Evolutionary conservation across 2,329 filamentous ascomycete genomes (phyloP).

Genomic region (Aspergillus sp.): DNA sequence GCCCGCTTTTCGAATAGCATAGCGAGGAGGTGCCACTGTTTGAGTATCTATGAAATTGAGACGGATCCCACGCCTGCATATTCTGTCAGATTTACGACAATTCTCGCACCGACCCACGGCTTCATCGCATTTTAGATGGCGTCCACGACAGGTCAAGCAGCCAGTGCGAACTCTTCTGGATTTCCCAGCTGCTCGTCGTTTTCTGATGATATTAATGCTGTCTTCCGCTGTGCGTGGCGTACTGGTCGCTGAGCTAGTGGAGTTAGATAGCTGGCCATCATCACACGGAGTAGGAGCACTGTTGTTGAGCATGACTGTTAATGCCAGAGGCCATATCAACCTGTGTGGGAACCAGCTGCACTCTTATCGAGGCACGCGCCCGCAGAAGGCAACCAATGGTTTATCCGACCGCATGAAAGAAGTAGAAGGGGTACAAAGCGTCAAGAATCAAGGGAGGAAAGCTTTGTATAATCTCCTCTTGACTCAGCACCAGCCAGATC

Average conservation of each 20-base stretch:
- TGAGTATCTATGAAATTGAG: constrained; percentile 88
- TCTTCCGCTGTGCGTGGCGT: constrained; percentile 6
- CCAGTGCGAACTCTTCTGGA: constrained; percentile 84
- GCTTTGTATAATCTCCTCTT: no score
- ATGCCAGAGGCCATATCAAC: constrained; percentile 4
- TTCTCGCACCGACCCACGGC: constrained; percentile 60
- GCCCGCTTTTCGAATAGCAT: constrained; percentile 52
- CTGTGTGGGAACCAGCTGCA: neutral
- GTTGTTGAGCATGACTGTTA: constrained; percentile 5
- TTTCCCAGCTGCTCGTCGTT: constrained; percentile 40
- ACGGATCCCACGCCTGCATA: constrained; percentile 76
- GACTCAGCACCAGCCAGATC: no score
- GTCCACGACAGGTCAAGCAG: constrained; percentile 79
- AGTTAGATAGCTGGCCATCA: constrained; percentile 7
- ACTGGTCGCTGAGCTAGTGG: constrained; percentile 6
- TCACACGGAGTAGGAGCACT: constrained; percentile 7
- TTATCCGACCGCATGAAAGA: no score
- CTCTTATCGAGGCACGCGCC: no score
- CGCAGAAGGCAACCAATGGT: no score
- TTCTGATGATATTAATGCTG: constrained; percentile 8
- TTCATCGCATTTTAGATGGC: constrained; percentile 89
- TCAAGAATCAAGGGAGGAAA: no score
- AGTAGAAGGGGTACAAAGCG: no score
- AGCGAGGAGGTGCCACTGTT: constrained; percentile 57
- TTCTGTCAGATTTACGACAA: constrained; percentile 76